Evolutionary conservation across 2,329 filamentous ascomycete genomes (phyloP), one percentile per base, ranked within the genome.

Genomic region (Podosphaera leucotricha): DNA sequence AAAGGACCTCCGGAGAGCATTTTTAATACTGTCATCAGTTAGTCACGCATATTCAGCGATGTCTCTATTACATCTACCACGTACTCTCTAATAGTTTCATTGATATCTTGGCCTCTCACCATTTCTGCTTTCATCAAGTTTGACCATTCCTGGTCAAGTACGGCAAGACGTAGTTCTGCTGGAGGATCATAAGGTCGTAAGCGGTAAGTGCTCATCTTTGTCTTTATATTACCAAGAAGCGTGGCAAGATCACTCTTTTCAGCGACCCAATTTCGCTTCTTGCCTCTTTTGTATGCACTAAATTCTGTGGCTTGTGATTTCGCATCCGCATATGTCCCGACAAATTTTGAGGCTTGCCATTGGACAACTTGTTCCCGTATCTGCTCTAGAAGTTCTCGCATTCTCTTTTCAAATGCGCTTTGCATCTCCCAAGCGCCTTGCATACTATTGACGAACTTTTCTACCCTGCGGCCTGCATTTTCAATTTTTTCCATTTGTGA

Each of bases 391-490:
- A 98, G 68, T 52, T 77, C 82, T 46, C 75, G 74, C 82, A 95
- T 92, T 48, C 90, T 75, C 56, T 80, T 72, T 66, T 98, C 90
- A 59, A 87, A 98, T 24, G 80, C 82, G 58, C 84, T 92, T 62
- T 98, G 86, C 90, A 98, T 98, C 63, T 94, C 87, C 90, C 90
- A 98, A 7, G 90, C 87, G 19, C 90, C 90, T 59, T 94, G 85
- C 90, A 98, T 95, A 60, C 90, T 95, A 59, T 83, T 84, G 54
- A 98, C 82, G 57, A 98, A 98, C 62, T 98, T 98, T 65, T 98
- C 90, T 4, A 98, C 90, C 52, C 90, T 75, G 48, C 90, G 75
- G 4, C 90, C 90, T 3, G 90, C 90, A 59, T 98, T 98, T 62
- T 98, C 90, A 7, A 98, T 90, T 59, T 87, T 81, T 64, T 98